Evolutionary conservation across 768 basidiomycete genomes (phyloP).

Genomic region (Pleurotus ostreatus): DNA sequence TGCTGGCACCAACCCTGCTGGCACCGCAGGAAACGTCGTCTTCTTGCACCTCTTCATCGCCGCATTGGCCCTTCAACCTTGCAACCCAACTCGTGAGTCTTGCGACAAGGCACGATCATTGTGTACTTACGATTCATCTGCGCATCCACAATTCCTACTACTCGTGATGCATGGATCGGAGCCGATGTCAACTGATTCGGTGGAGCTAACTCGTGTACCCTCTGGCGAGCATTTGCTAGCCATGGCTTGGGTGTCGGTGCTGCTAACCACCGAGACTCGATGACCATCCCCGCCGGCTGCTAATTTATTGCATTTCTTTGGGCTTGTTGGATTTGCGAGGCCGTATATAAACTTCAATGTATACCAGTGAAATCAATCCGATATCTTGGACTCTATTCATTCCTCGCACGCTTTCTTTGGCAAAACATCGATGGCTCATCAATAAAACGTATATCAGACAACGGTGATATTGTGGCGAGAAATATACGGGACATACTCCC

Average conservation of each 20-base stretch:
- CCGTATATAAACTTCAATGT: neutral
- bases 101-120: neutral
- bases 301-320: slow-evolving; percentile 9
- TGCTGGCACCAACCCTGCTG: neutral
- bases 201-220: slow-evolving; percentile 29
- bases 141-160: slow-evolving; percentile 13
- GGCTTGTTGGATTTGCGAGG: neutral
- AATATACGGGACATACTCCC: no score
- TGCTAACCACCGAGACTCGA: slow-evolving; percentile 21
- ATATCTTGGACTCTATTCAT: no score
- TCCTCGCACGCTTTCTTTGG: no score
- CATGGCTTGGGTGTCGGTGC: slow-evolving; percentile 14
- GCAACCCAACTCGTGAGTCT: slow-evolving; percentile 15
- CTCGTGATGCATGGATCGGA: slow-evolving; percentile 35
- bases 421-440: no score
- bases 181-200: slow-evolving; percentile 33
- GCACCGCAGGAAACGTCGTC: slow-evolving; percentile 27
- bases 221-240: slow-evolving; percentile 35
- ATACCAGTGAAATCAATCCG: neutral
- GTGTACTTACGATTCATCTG: slow-evolving; percentile 7
- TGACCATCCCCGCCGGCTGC: slow-evolving; percentile 26
- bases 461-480: no score
- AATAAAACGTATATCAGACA: no score
- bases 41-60: slow-evolving; percentile 33
- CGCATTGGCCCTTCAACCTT: slow-evolving; percentile 32